Evolutionary conservation across 2,329 filamentous ascomycete species (phyloP).

Genomic region (Botrytis deweyae): DNA sequence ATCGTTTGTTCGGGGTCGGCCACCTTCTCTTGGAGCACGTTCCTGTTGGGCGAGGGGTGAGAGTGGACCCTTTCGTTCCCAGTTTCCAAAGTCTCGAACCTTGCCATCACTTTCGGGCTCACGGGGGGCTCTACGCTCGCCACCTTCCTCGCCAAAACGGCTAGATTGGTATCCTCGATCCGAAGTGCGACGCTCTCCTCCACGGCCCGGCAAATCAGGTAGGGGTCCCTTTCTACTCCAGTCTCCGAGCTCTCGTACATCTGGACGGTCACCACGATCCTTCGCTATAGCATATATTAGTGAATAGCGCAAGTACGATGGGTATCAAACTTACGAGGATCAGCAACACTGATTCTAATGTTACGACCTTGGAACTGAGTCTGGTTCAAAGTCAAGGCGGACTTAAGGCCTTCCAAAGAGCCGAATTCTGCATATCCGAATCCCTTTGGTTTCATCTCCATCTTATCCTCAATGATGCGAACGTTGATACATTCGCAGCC

Average conservation of each 20-base stretch:
- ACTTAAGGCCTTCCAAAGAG: conserved; percentile 83
- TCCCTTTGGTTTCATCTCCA: conserved; percentile 91
- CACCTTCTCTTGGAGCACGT: conserved; percentile 55
- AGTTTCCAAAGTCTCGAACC: conserved; percentile 78
- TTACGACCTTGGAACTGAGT: conserved; percentile 81
- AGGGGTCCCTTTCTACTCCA: conserved; percentile 94
- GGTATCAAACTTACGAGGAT: conserved; percentile 76
- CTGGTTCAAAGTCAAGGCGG: conserved; percentile 81
- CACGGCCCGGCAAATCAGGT: conserved; percentile 64
- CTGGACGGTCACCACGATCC: conserved; percentile 63
- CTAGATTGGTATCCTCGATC: conserved; percentile 46
- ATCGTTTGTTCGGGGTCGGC: conserved; percentile 59
- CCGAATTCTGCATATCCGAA: conserved; percentile 97
- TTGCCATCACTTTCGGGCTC: conserved; percentile 71
- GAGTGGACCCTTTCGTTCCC: conserved; percentile 92
- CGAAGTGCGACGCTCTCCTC: conserved; percentile 49
- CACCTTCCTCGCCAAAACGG: conserved; percentile 50
- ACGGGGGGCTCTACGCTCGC: conserved; percentile 69
- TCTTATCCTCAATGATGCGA: conserved; percentile 93
- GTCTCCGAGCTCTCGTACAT: conserved; percentile 78
- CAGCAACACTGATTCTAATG: conserved; percentile 92
- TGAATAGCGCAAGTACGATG: conserved; percentile 23
- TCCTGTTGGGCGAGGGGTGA: conserved; percentile 64
- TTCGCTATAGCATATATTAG: conserved; percentile 60
- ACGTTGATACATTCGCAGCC: conserved; percentile 86